Evolutionary conservation across 495 filamentous ascomycete species (phyloP).

Genomic region (Gamarada debralockiae): DNA sequence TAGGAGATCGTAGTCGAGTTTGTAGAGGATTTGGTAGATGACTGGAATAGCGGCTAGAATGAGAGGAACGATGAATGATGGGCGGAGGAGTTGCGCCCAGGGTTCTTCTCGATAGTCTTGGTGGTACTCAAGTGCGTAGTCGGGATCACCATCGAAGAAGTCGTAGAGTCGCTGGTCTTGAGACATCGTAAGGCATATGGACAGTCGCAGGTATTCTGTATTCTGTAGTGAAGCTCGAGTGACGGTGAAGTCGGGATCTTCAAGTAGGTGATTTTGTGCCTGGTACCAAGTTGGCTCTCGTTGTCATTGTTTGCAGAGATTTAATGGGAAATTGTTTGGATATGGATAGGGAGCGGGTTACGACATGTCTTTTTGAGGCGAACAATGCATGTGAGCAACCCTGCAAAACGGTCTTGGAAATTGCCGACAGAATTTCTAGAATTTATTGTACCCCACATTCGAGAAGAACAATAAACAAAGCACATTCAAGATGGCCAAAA

Average conservation of each 20-base stretch:
- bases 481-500: slow-evolving; percentile 44
- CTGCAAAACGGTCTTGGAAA: too few relatives aligned
- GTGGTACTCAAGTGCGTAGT: slow-evolving; percentile 19
- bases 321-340: too few relatives aligned
- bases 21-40: slow-evolving; percentile 38
- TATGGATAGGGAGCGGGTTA: too few relatives aligned
- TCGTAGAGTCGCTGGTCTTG: slow-evolving; percentile 11
- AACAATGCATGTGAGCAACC: not conserved
- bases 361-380: too few relatives aligned
- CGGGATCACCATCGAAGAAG: slow-evolving; percentile 23
- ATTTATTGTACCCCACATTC: slow-evolving; percentile 3
- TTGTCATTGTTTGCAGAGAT: too few relatives aligned
- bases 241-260: too few relatives aligned
- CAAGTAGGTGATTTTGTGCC: too few relatives aligned
- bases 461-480: not conserved
- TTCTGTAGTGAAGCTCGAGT: too few relatives aligned
- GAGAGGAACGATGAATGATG: slow-evolving; percentile 31
- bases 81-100: not conserved
- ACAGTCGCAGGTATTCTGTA: not conserved
- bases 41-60: slow-evolving; percentile 36
- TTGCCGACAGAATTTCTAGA: not conserved
- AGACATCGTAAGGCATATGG: slow-evolving; percentile 26
- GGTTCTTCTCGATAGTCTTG: slow-evolving; percentile 23
- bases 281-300: too few relatives aligned
- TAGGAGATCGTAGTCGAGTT: slow-evolving; percentile 30